phyloP scores from a whole-genome alignment of 306 rosid genomes.

The Rosa multiflora region DNA sequence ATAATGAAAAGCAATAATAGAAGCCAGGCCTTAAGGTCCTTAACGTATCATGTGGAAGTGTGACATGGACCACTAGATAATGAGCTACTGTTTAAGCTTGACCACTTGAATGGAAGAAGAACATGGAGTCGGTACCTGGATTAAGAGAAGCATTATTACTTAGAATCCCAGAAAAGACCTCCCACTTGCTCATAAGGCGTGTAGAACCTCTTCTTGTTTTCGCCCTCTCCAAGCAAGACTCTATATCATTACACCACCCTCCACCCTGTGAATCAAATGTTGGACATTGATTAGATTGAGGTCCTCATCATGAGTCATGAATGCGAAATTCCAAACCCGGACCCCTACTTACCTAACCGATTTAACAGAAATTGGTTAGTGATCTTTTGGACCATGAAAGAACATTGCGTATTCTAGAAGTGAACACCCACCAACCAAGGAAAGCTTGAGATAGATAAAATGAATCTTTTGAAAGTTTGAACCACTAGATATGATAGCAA shows the following conservation, averaged over 20 bases:
- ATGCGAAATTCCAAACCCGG: slow-evolving; percentile 5
- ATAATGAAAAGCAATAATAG: slow-evolving; percentile 1
- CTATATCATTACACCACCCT: slow-evolving; percentile 89
- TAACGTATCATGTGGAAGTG: background rate
- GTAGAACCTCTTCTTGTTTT: slow-evolving; percentile 75
- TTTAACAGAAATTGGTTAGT: background rate
- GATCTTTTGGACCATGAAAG: background rate
- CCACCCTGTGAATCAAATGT: slow-evolving; percentile 59
- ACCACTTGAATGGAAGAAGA: background rate
- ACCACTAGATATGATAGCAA: background rate
- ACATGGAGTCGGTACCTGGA: slow-evolving; percentile 52
- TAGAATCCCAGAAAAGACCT: slow-evolving; percentile 72
- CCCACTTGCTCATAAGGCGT: slow-evolving; percentile 59
- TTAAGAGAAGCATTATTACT: slow-evolving; percentile 74
- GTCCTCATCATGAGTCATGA: background rate
- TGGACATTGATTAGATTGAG: background rate
- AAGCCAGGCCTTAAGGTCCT: background rate
- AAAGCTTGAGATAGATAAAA: background rate
- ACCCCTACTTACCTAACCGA: slow-evolving; percentile 31
- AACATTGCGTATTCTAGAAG: background rate
- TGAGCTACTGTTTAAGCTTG: background rate
- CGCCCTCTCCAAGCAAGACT: slow-evolving; percentile 83
- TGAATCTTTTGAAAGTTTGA: too few relatives aligned
- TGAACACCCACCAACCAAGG: background rate
- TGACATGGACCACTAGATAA: background rate